These are phyloP conservation scores for Penicillium glabrum DNA, from an alignment of 2,329 filamentous ascomycete genomes.

Conservation along the genomic window DNA sequence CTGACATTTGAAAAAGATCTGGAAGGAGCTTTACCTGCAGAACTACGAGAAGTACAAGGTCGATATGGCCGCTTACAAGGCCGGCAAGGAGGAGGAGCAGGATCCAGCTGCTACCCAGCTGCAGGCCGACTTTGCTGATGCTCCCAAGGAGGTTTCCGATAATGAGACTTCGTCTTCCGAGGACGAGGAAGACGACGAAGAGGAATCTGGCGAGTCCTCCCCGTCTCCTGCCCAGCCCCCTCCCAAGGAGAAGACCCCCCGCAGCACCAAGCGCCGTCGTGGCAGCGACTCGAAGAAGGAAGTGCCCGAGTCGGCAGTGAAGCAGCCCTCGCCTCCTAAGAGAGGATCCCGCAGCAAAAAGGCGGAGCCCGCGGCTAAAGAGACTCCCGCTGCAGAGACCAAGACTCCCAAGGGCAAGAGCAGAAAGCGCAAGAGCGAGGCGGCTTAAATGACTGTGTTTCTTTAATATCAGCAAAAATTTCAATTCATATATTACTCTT, in stretches of 20 bases:
- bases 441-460: constrained; percentile 13
- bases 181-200: constrained; percentile 19
- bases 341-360: constrained; percentile 10
- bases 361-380: constrained; percentile 25
- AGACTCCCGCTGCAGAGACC: constrained; percentile 27
- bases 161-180: constrained; percentile 16
- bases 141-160: constrained; percentile 20
- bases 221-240: constrained; percentile 37
- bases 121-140: constrained; percentile 42
- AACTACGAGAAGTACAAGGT: constrained; percentile 59
- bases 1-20: constrained; percentile 39
- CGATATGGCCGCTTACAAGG: constrained; percentile 58
- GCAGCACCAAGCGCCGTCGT: constrained; percentile 44
- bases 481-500: background rate
- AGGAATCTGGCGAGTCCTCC: constrained; percentile 15
- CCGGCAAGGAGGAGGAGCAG: constrained; percentile 45
- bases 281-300: constrained; percentile 40
- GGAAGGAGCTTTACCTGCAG: constrained; percentile 58
- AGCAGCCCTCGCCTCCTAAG: constrained; percentile 25
- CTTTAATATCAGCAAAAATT: background rate
- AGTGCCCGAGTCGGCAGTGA: constrained; percentile 28
- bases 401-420: constrained; percentile 36
- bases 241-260: constrained; percentile 44
- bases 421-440: constrained; percentile 52
- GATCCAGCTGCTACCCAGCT: constrained; percentile 44